A percentile compares a stretch with the other conserved stretches of the same genome.
phyloP scores from a whole-genome alignment of 257 asterid species.

The Nicotiana knightiana region DNA sequence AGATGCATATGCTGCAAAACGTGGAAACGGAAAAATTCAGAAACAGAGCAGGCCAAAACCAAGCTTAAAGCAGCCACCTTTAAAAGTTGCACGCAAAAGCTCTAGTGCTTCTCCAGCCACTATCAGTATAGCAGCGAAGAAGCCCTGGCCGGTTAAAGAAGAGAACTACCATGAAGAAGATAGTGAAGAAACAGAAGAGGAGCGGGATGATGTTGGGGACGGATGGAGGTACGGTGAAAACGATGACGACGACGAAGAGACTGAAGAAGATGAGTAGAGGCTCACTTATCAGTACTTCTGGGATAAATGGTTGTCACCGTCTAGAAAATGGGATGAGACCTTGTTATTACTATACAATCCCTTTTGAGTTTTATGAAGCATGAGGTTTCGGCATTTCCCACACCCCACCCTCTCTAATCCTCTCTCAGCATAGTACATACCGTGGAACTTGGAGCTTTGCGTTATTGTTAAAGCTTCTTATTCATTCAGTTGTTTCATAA shows the following conservation, averaged over 20 bases:
- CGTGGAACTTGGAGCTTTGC: neutral
- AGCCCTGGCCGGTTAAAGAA: slow-evolving; percentile 56
- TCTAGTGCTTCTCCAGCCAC: slow-evolving; percentile 45
- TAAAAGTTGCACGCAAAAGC: slow-evolving; percentile 64
- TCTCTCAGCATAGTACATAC: neutral
- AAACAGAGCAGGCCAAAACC: slow-evolving; percentile 80
- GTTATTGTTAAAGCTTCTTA: neutral
- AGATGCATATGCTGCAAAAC: slow-evolving; percentile 52
- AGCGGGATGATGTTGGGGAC: slow-evolving; percentile 59
- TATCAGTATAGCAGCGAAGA: slow-evolving; percentile 39
- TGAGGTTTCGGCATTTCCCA: neutral
- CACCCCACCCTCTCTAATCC: neutral
- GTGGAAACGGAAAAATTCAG: slow-evolving; percentile 43
- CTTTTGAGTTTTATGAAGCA: neutral
- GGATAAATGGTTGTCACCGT: neutral
- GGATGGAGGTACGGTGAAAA: slow-evolving; percentile 71
- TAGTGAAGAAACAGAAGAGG: slow-evolving; percentile 98
- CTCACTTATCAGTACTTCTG: neutral
- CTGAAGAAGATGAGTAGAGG: slow-evolving; percentile 76
- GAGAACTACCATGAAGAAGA: slow-evolving; percentile 67
- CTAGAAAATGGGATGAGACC: neutral
- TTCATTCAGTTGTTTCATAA: neutral
- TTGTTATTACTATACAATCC: neutral
- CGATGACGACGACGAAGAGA: slow-evolving; percentile 93
- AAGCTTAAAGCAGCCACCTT: slow-evolving; percentile 60